A percentile compares a stretch with the other conserved stretches of the same genome.
These are phyloP conservation scores for Miamiensis avidus DNA, from an alignment of 169 alveolate genomes.

Conservation along the genomic window DNA sequence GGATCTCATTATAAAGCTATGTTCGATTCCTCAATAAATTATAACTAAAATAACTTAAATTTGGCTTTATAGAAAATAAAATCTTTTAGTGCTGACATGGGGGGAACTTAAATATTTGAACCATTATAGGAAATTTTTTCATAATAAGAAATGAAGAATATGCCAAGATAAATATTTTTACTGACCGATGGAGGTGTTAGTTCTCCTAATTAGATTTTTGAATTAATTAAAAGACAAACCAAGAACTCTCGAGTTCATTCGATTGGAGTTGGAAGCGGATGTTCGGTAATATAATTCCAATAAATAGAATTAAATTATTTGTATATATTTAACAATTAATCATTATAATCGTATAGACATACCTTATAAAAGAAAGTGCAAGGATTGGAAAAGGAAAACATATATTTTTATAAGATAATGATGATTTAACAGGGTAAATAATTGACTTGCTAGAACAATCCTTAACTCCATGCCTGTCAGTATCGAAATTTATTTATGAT, in stretches of 20 bases:
- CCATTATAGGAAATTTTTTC: slow-evolving; percentile 45
- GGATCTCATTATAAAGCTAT: slow-evolving; percentile 20
- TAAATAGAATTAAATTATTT: too few species aligned
- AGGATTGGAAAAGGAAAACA: slow-evolving; percentile 4
- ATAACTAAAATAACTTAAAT: neutral
- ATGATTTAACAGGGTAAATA: slow-evolving; percentile 1
- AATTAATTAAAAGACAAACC: slow-evolving; percentile 47
- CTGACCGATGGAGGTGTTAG: slow-evolving; percentile 72
- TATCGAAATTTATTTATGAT: too few species aligned
- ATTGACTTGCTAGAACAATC: neutral
- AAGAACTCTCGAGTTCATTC: slow-evolving; percentile 46
- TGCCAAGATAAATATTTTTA: slow-evolving; percentile 51
- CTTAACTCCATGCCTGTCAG: too few species aligned
- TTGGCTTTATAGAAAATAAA: neutral
- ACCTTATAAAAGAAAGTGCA: neutral
- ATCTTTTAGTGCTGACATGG: slow-evolving; percentile 30
- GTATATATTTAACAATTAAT: too few species aligned
- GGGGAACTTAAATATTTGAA: slow-evolving; percentile 60
- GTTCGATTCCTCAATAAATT: neutral
- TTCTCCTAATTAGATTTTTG: slow-evolving; percentile 32
- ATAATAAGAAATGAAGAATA: slow-evolving; percentile 15
- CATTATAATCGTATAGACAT: slow-evolving; percentile 36
- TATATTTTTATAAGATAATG: neutral
- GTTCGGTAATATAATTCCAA: too few species aligned
- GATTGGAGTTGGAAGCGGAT: slow-evolving; percentile 68